Evolutionary conservation across 208 protist genomes (phyloP), one percentile per base, ranked within the genome.

Genomic region (Crithidia mellificae): DNA sequence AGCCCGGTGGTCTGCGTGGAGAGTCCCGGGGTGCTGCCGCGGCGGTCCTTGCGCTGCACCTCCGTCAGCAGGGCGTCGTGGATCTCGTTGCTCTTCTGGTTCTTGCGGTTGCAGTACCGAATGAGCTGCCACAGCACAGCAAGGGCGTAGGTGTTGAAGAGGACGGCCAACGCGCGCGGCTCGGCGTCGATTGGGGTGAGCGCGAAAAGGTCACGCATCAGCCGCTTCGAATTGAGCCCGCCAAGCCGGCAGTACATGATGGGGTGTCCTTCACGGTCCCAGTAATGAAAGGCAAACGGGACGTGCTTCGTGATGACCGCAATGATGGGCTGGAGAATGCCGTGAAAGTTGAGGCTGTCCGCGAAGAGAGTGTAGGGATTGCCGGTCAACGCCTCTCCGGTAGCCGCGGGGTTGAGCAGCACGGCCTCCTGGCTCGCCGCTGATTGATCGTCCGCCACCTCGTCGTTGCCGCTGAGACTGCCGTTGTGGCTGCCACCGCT

Each of bases 211-310:
- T 83, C 78, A 15, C 69, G 47, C 49, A 78, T 69, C 17, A 90
- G 65, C 25, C 56, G 34, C 52, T 76, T 75, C 29, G 77, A 72
- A 6, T 78, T 49, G 4, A 92, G 41, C 6, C 38, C 20, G 2
- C 57, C 57, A 24, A 92, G 50, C 0, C 61, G 65, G 30, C 74
- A 64, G 58, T 91, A 93, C 74, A 89, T 63, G n/a, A 91, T 78
- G 3, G 87, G 87, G 51, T 68, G 81, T 6, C 84, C 87, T 22
- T 78, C 57, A 11, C 82, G 78, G 67, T 93, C 87, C 72, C 80
- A 89, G 73, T 91, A 87, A 56, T 93, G 87, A 39, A 93, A 80
- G 27, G 68, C 75, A 19, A 80, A 78, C 8, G 78, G 72, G 15
- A 82, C 63, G 50, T 84, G 66, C 47, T 74, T 57, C 17, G 68